Conservation (phyloP, 441 rosid genomes). For the Adansonia grandidieri region DNA sequence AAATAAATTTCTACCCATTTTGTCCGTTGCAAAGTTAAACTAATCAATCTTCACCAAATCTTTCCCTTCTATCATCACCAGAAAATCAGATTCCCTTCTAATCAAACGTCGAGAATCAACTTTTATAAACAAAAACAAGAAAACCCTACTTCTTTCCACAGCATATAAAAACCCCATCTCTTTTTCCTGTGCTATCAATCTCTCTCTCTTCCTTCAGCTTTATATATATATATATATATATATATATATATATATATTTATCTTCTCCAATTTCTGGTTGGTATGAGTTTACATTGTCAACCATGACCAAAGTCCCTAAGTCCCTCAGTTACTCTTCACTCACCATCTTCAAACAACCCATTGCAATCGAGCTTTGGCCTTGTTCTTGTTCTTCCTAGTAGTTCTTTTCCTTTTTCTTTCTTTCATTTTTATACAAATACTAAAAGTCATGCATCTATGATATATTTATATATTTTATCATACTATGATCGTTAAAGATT, state of each 20-base stretch:
- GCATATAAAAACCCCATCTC: conserved; percentile 14
- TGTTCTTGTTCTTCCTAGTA: background rate
- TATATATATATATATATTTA: conserved; percentile 29
- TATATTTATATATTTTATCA: too few relatives aligned
- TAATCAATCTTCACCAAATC: background rate
- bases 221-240: conserved; percentile 16
- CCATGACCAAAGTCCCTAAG: conserved; percentile 45
- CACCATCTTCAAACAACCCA: conserved; percentile 32
- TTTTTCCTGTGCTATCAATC: background rate
- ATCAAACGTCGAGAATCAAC: conserved; percentile 27
- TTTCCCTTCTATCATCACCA: background rate
- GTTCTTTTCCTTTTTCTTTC: background rate
- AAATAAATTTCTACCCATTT: background rate
- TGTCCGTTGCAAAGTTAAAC: background rate
- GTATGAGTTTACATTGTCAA: conserved; percentile 24
- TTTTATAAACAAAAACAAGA: conserved; percentile 16
- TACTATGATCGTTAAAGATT: too few relatives aligned
- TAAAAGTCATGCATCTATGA: too few relatives aligned
- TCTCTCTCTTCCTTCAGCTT: background rate
- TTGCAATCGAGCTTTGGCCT: conserved; percentile 8
- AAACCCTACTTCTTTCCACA: background rate
- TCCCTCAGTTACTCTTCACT: conserved; percentile 40
- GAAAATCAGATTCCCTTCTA: background rate
- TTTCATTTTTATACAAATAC: background rate
- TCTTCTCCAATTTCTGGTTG: conserved; percentile 20